Evolutionary conservation across 345 rosid species (phyloP).

Genomic region (Laguncularia racemosa): DNA sequence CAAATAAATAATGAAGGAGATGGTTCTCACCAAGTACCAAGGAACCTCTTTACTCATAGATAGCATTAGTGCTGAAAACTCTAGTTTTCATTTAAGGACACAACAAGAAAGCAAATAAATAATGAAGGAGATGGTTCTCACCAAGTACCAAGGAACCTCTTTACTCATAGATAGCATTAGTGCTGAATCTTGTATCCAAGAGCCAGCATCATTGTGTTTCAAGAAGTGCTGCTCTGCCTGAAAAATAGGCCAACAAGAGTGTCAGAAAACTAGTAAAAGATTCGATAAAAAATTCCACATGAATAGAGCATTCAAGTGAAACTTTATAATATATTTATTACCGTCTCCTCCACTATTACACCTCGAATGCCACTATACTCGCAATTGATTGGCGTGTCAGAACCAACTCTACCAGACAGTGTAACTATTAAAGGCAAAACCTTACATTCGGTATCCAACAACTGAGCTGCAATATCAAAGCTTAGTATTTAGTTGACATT

Average conservation of each 20-base stretch:
- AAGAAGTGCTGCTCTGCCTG: constrained; percentile 93
- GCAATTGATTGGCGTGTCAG: constrained; percentile 75
- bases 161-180: constrained; percentile 85
- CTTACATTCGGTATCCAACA: constrained; percentile 70
- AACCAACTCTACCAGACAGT: constrained; percentile 73
- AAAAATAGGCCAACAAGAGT: constrained; percentile 9
- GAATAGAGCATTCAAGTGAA: background rate
- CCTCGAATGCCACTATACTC: constrained; percentile 74
- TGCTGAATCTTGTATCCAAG: constrained; percentile 98
- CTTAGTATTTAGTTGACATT: background rate
- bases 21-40: constrained; percentile 74
- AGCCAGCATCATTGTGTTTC: constrained; percentile 93
- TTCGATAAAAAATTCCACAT: background rate
- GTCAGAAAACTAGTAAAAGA: background rate
- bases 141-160: constrained; percentile 98
- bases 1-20: background rate
- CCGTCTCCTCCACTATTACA: constrained; percentile 79
- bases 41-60: constrained; percentile 98
- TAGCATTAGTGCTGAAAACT: constrained; percentile 64
- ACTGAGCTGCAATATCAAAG: constrained; percentile 49
- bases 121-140: constrained; percentile 23
- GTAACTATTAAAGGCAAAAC: constrained; percentile 66
- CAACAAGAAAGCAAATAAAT: background rate
- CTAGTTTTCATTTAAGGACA: too few relatives aligned
- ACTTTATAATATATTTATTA: constrained; percentile 12